These are phyloP conservation scores for Fusarium lyarnte DNA, from an alignment of 2,329 filamentous ascomycete genomes.

Conservation along the genomic window DNA sequence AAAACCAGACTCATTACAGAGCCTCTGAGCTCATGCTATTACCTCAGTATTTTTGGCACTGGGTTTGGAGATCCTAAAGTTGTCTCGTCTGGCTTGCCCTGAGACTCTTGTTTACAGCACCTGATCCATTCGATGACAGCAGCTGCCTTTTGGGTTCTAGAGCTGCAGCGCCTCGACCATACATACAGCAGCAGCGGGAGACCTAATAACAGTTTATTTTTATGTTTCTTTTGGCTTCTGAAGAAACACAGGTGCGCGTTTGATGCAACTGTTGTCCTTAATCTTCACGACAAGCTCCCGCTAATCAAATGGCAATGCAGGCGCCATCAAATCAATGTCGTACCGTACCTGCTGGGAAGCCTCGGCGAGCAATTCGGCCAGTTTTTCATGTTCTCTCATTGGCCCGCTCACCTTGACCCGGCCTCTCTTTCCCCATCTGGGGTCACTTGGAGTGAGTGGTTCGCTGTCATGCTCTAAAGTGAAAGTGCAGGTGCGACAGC, in stretches of 20 bases:
- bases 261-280: neutral
- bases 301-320: constrained; percentile 22
- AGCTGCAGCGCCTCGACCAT: neutral
- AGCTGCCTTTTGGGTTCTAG: constrained; percentile 26
- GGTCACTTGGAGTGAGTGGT: constrained; percentile 20
- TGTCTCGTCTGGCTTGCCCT: neutral
- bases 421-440: constrained; percentile 32
- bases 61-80: neutral
- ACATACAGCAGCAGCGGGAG: neutral
- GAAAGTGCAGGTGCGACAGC: neutral
- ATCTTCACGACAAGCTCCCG: neutral
- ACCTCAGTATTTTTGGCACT: neutral
- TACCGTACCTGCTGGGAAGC: constrained; percentile 26
- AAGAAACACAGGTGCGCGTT: neutral
- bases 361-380: constrained; percentile 17
- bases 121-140: neutral
- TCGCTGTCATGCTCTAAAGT: constrained; percentile 13
- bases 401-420: constrained; percentile 1
- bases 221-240: neutral
- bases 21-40: neutral
- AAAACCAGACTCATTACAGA: neutral
- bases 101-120: constrained; percentile 8
- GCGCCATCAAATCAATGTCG: constrained; percentile 19
- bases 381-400: constrained; percentile 17
- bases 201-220: constrained; percentile 14